Conservation (phyloP, 495 filamentous ascomycete species). For the Cercophora sp. region DNA sequence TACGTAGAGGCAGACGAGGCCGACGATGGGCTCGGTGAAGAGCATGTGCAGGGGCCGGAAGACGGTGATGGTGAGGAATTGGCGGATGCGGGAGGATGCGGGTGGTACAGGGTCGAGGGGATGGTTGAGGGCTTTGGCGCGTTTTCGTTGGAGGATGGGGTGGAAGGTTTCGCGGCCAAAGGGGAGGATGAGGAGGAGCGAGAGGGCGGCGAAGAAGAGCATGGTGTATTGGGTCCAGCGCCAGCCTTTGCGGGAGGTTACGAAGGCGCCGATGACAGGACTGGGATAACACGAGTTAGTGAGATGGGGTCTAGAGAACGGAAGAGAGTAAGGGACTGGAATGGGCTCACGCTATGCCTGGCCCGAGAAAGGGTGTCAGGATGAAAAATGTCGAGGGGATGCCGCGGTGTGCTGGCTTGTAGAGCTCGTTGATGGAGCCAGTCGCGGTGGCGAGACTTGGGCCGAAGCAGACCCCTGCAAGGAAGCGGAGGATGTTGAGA, state of each 20-base stretch:
- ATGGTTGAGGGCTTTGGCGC: constrained; percentile 42
- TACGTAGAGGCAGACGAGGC: constrained; percentile 56
- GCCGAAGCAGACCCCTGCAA: constrained; percentile 56
- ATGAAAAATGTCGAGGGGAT: constrained; percentile 46
- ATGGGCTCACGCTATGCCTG: constrained; percentile 36
- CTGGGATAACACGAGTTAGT: background rate
- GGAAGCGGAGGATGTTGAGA: constrained; percentile 55
- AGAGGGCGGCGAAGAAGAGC: constrained; percentile 41
- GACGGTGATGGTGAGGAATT: constrained; percentile 53
- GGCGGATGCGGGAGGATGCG: constrained; percentile 34
- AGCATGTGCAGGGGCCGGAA: constrained; percentile 63
- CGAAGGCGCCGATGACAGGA: constrained; percentile 62
- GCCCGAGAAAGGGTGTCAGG: constrained; percentile 56
- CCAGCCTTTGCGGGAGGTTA: constrained; percentile 54
- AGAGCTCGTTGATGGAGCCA: constrained; percentile 54
- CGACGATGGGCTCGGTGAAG: constrained; percentile 61
- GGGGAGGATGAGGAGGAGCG: constrained; percentile 39
- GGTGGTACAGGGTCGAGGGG: constrained; percentile 30
- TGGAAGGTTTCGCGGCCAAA: constrained; percentile 60
- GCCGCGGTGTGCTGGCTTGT: constrained; percentile 39
- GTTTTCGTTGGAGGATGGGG: constrained; percentile 51
- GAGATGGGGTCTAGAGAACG: background rate
- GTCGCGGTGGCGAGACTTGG: constrained; percentile 53
- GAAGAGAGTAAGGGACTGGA: background rate
- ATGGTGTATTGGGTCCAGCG: constrained; percentile 54